phyloP scores from a whole-genome alignment of 805 yeast species.

The Blastobotrys mokoenaii region DNA sequence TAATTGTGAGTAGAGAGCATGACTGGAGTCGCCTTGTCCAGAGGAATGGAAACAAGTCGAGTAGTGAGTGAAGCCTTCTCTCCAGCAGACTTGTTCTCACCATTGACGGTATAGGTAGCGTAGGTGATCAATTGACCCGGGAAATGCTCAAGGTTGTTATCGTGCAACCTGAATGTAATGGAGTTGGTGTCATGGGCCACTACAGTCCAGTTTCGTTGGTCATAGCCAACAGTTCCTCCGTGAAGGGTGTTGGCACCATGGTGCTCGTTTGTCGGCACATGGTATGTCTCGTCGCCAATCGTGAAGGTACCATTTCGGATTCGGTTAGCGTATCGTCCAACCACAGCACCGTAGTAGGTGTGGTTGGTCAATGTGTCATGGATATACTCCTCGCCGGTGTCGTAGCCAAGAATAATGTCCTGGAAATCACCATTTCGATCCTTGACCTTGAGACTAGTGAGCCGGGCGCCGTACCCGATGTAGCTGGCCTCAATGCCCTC shows the following conservation, averaged over 20 bases:
- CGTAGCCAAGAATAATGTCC: conserved; percentile 5
- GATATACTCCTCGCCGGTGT: conserved; percentile 1
- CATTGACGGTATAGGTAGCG: conserved; percentile 5
- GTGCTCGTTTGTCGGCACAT: conserved; percentile 2
- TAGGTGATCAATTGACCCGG: conserved; percentile 4
- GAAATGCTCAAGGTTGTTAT: conserved; percentile 3
- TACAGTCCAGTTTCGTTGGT: conserved; percentile 7
- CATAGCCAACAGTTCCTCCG: conserved; percentile 5
- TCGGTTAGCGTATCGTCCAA: conserved; percentile 6
- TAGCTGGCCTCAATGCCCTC: conserved; percentile 5
- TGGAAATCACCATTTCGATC: conserved; percentile 1
- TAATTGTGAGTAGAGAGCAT: conserved; percentile 7
- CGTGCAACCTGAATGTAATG: conserved; percentile 2
- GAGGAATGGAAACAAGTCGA: conserved; percentile 1
- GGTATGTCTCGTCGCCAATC: background rate
- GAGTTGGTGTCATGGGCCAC: background rate
- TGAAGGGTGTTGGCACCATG: conserved; percentile 3
- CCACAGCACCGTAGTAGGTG: conserved; percentile 5
- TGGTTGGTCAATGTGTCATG: conserved; percentile 3
- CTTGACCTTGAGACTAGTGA: conserved; percentile 2
- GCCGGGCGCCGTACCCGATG: conserved; percentile 6
- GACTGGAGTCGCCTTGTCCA: conserved; percentile 5
- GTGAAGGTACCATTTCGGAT: conserved; percentile 6
- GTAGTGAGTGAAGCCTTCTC: conserved; percentile 1
- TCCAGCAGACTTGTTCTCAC: background rate